Conservation (phyloP, 495 filamentous ascomycete species). For the Aspergillus egyptiacus region DNA sequence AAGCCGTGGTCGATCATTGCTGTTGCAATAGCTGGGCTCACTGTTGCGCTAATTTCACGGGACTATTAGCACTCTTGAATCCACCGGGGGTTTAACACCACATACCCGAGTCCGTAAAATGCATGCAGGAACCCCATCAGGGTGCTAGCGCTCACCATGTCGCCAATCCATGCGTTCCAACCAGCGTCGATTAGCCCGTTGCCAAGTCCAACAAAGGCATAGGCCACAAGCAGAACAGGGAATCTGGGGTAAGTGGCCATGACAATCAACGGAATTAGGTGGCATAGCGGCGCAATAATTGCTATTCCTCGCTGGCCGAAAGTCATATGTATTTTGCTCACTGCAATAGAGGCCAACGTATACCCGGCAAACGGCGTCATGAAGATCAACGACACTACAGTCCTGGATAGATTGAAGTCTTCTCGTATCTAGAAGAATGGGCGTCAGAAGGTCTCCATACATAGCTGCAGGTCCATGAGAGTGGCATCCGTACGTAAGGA, state of each 20-base stretch:
- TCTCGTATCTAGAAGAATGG: constrained; percentile 36
- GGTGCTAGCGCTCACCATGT: constrained; percentile 48
- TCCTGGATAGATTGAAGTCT: constrained; percentile 48
- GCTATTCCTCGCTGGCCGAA: constrained; percentile 69
- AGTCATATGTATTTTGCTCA: constrained; percentile 46
- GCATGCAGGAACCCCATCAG: constrained; percentile 49
- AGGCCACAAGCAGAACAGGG: constrained; percentile 45
- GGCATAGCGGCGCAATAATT: constrained; percentile 51
- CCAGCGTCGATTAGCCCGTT: constrained; percentile 50
- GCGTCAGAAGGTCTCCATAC: not conserved
- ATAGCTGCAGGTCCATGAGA: not conserved
- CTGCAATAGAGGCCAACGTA: constrained; percentile 42
- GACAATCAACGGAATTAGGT: constrained; percentile 52
- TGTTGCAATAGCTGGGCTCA: constrained; percentile 9
- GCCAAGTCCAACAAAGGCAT: constrained; percentile 48
- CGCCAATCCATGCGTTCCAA: constrained; percentile 56
- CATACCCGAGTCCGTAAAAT: constrained; percentile 45
- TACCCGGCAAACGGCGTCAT: constrained; percentile 52
- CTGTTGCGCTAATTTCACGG: not conserved
- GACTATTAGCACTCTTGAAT: not conserved
- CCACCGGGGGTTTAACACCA: not conserved
- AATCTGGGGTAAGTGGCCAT: constrained; percentile 47
- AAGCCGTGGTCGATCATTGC: constrained; percentile 9
- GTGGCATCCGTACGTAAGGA: constrained; percentile 31
- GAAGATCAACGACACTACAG: constrained; percentile 49